Evolutionary conservation across 2,329 filamentous ascomycete species (phyloP).

Genomic region (Colletotrichum tropicale): DNA sequence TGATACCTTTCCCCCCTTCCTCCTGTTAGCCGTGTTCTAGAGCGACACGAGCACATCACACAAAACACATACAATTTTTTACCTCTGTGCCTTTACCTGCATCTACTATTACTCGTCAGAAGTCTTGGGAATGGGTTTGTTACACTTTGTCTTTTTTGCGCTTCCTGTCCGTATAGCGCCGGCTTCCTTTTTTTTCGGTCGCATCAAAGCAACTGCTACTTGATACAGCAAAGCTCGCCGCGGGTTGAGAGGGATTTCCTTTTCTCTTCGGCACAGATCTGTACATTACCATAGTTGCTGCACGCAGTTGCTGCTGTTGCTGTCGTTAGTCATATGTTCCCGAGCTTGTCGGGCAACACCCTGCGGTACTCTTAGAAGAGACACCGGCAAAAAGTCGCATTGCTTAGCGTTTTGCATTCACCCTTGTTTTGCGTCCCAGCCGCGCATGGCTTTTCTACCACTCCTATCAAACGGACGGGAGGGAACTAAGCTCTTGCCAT

Average conservation of each 20-base stretch:
- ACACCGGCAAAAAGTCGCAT: slow-evolving; percentile 24
- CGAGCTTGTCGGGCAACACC: slow-evolving; percentile 14
- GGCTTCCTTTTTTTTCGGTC: slow-evolving; percentile 33
- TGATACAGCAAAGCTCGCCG: slow-evolving; percentile 39
- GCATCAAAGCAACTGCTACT: slow-evolving; percentile 33
- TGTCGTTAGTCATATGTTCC: slow-evolving; percentile 21
- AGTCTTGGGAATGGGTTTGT: slow-evolving; percentile 35
- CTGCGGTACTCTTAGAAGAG: slow-evolving; percentile 20
- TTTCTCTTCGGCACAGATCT: slow-evolving; percentile 46
- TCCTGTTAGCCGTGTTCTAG: slow-evolving; percentile 18
- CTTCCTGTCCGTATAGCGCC: slow-evolving; percentile 18
- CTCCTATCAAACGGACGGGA: background rate
- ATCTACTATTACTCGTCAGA: slow-evolving; percentile 19
- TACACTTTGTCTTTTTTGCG: slow-evolving; percentile 27
- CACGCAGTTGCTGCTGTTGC: slow-evolving; percentile 46
- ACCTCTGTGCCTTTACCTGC: slow-evolving; percentile 17
- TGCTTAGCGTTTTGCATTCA: slow-evolving; percentile 21
- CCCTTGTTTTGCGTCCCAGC: slow-evolving; percentile 21
- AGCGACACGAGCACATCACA: slow-evolving; percentile 20
- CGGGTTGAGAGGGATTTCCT: slow-evolving; percentile 40
- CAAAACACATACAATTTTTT: slow-evolving; percentile 15
- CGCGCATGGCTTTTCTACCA: slow-evolving; percentile 3
- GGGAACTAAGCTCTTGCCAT: background rate
- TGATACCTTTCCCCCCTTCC: slow-evolving; percentile 35
- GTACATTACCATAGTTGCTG: slow-evolving; percentile 60